phyloP scores from a whole-genome alignment of 177 flowering plant genomes.

The Vitis hybrid region DNA sequence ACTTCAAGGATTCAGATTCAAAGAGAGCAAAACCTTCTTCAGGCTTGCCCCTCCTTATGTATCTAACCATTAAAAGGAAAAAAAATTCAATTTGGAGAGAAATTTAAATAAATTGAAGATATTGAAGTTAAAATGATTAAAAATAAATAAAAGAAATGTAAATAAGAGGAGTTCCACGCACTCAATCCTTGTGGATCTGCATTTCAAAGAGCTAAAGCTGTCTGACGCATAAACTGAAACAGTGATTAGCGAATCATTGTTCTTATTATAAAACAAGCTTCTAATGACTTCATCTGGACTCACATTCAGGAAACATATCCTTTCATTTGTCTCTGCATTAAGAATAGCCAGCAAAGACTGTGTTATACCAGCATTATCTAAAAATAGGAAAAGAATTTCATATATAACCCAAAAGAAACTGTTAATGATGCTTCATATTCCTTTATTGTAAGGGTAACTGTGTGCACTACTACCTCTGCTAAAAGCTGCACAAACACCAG shows the following conservation, averaged over 20 bases:
- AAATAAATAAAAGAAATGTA: neutral
- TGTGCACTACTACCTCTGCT: constrained; percentile 64
- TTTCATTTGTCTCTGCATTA: constrained; percentile 80
- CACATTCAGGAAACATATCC: constrained; percentile 94
- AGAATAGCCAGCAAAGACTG: no score
- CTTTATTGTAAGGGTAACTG: no score
- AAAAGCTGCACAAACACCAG: constrained; percentile 98
- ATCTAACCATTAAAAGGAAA: constrained; percentile 39
- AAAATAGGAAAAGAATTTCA: no score
- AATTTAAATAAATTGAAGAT: neutral
- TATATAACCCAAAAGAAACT: no score
- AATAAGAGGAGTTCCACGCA: constrained; percentile 28
- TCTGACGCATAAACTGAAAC: constrained; percentile 99
- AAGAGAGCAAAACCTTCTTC: constrained; percentile 96
- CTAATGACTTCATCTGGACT: constrained; percentile 95
- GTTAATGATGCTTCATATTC: no score
- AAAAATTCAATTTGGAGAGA: neutral
- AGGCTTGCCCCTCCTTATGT: constrained; percentile 86
- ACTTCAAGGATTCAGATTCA: constrained; percentile 90
- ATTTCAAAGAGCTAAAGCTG: constrained; percentile 94
- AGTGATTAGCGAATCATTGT: constrained; percentile 96
- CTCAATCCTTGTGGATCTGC: constrained; percentile 98
- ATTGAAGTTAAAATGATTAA: neutral
- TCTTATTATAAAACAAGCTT: constrained; percentile 94
- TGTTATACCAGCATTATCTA: no score